Evolutionary conservation across 2,329 filamentous ascomycete species (phyloP).

Genomic region (Paradendryphiella salina): DNA sequence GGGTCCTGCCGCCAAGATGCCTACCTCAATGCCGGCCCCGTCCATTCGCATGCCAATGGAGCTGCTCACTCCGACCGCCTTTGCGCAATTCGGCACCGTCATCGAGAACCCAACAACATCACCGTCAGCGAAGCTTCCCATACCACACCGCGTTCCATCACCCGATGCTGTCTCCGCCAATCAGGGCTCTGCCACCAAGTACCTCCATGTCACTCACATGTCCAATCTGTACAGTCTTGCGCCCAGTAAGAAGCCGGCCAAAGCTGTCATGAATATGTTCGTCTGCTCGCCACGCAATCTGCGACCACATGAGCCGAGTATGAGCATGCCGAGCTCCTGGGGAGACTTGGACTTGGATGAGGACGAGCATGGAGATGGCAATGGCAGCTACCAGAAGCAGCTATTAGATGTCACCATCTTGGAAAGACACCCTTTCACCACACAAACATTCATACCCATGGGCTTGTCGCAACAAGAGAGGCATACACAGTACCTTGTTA

Average conservation of each 20-base stretch:
- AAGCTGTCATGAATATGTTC: slow-evolving; percentile 83
- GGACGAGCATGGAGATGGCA: slow-evolving; percentile 33
- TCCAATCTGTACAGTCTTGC: slow-evolving; percentile 70
- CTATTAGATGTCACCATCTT: slow-evolving; percentile 72
- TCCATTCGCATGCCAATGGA: slow-evolving; percentile 58
- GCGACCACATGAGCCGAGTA: slow-evolving; percentile 44
- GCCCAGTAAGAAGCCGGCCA: slow-evolving; percentile 60
- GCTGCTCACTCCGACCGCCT: slow-evolving; percentile 69
- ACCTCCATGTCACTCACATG: slow-evolving; percentile 75
- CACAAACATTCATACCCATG: slow-evolving; percentile 88
- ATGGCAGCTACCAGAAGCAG: slow-evolving; percentile 27
- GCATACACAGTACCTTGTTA: slow-evolving; percentile 70
- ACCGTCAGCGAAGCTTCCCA: slow-evolving; percentile 51
- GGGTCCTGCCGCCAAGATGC: slow-evolving; percentile 34
- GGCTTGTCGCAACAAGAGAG: slow-evolving; percentile 55
- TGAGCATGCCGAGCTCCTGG: slow-evolving; percentile 43
- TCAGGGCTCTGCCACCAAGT: slow-evolving; percentile 87
- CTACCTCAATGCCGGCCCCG: slow-evolving; percentile 46
- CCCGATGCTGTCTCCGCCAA: slow-evolving; percentile 65
- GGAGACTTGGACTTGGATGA: slow-evolving; percentile 42
- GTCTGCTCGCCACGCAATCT: slow-evolving; percentile 72
- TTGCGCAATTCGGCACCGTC: slow-evolving; percentile 81
- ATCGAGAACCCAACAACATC: slow-evolving; percentile 69
- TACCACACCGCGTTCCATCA: slow-evolving; percentile 53
- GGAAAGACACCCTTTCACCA: slow-evolving; percentile 91